phyloP scores from a whole-genome alignment of 2,329 filamentous ascomycete genomes.

The Pseudocercospora crystallina region DNA sequence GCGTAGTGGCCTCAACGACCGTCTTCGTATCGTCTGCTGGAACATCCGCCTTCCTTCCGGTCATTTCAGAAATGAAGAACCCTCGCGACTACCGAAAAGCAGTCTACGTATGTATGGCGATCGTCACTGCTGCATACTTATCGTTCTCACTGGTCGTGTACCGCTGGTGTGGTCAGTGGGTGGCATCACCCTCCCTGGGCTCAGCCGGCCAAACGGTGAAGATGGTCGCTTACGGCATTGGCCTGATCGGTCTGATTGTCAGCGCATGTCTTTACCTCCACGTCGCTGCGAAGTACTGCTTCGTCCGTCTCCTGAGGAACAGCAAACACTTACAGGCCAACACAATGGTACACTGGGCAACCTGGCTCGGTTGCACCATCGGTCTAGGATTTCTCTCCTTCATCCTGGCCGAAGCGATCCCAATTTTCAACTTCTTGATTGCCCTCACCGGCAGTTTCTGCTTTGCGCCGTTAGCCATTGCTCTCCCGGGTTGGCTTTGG shows the following conservation, averaged over 20 bases:
- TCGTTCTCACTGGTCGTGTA: slow-evolving; percentile 62
- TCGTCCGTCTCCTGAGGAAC: slow-evolving; percentile 55
- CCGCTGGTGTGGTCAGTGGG: slow-evolving; percentile 61
- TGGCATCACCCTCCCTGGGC: slow-evolving; percentile 62
- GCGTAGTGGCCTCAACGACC: slow-evolving; percentile 58
- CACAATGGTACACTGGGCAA: slow-evolving; percentile 52
- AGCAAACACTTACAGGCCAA: slow-evolving; percentile 54
- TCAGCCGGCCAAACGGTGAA: slow-evolving; percentile 61
- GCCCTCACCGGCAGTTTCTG: slow-evolving; percentile 51
- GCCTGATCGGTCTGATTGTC: slow-evolving; percentile 55
- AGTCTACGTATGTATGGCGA: slow-evolving; percentile 58
- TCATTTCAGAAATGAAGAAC: slow-evolving; percentile 63
- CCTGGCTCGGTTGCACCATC: slow-evolving; percentile 51
- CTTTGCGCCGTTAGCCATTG: slow-evolving; percentile 53
- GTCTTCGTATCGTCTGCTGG: slow-evolving; percentile 61
- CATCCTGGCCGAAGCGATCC: slow-evolving; percentile 54
- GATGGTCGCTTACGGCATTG: slow-evolving; percentile 62
- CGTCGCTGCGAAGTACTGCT: slow-evolving; percentile 56
- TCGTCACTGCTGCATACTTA: slow-evolving; percentile 59
- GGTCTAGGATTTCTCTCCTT: slow-evolving; percentile 48
- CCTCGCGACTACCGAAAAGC: slow-evolving; percentile 62
- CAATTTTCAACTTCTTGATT: slow-evolving; percentile 56
- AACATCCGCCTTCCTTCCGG: slow-evolving; percentile 61
- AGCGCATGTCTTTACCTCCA: slow-evolving; percentile 50
- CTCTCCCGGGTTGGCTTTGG: slow-evolving; percentile 53